These are phyloP conservation scores for Penicillium fimorum DNA, from an alignment of 495 filamentous ascomycete genomes.

Conservation along the genomic window DNA sequence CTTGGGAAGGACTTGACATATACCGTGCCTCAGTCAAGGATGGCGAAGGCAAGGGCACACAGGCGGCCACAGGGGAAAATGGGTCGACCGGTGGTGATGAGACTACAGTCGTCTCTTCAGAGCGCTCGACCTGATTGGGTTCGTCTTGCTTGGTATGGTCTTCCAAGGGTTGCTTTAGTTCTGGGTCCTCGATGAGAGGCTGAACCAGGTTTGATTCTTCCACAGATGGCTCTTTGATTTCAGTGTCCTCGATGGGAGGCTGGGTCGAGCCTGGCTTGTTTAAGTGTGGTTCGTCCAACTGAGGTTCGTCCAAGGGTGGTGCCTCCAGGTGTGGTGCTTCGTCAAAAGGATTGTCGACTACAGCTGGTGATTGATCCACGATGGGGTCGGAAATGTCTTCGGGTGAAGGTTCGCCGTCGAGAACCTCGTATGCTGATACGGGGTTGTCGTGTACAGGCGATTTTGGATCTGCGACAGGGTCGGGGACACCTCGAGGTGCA, in stretches of 20 bases:
- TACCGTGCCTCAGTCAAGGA: slow-evolving; percentile 30
- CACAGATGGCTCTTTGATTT: slow-evolving; percentile 7
- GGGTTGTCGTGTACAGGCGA: background rate
- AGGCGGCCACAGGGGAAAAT: slow-evolving; percentile 29
- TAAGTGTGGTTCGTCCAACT: background rate
- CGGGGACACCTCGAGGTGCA: background rate
- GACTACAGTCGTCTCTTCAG: slow-evolving; percentile 7
- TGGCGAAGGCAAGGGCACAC: slow-evolving; percentile 34
- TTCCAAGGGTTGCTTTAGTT: slow-evolving; percentile 7
- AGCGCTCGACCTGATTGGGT: slow-evolving; percentile 9
- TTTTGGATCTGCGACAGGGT: background rate
- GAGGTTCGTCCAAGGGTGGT: no score
- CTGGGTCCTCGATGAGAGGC: slow-evolving; percentile 5
- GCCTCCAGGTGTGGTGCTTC: background rate
- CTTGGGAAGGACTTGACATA: slow-evolving; percentile 29
- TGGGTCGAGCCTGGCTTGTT: slow-evolving; percentile 8
- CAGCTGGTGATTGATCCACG: slow-evolving; percentile 18
- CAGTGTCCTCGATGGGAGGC: slow-evolving; percentile 12
- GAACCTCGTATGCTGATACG: background rate
- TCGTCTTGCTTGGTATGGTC: slow-evolving; percentile 18
- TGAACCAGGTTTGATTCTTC: slow-evolving; percentile 1
- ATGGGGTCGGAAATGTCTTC: slow-evolving; percentile 18
- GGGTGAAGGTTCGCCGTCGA: slow-evolving; percentile 12
- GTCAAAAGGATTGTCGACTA: slow-evolving; percentile 22
- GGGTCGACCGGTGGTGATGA: slow-evolving; percentile 16